Conservation (phyloP, 345 rosid genomes). For the Gossypium stocksii region DNA sequence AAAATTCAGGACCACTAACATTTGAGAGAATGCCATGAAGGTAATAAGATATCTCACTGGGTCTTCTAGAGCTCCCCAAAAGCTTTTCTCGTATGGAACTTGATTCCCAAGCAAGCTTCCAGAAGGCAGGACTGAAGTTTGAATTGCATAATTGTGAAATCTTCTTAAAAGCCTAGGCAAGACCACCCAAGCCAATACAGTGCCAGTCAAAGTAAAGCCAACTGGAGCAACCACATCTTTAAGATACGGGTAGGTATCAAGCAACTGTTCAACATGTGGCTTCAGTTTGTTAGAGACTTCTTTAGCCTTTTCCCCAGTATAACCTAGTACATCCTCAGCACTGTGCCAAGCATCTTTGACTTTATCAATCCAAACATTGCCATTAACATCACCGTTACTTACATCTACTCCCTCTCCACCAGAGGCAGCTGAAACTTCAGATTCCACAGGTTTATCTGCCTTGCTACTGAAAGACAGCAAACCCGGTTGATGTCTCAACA, state of each 20-base stretch:
- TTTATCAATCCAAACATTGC: constrained; percentile 51
- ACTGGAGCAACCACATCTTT: constrained; percentile 58
- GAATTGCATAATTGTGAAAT: constrained; percentile 57
- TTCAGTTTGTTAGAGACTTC: constrained; percentile 49
- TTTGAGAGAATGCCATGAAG: constrained; percentile 78
- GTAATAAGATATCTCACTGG: constrained; percentile 75
- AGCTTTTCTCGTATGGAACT: constrained; percentile 72
- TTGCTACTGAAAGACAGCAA: constrained; percentile 50
- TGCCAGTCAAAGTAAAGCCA: constrained; percentile 49
- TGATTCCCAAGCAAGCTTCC: constrained; percentile 31
- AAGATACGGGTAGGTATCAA: constrained; percentile 66
- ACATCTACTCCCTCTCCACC: constrained; percentile 32
- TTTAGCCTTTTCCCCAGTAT: constrained; percentile 54
- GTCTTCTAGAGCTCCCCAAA: constrained; percentile 92
- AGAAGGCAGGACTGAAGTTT: constrained; percentile 48
- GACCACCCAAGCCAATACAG: constrained; percentile 77
- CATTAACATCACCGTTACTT: constrained; percentile 26
- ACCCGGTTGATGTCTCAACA: constrained; percentile 24
- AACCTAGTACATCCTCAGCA: constrained; percentile 38
- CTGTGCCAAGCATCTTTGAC: constrained; percentile 51
- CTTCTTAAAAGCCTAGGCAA: constrained; percentile 79
- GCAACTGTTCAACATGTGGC: constrained; percentile 54
- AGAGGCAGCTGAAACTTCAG: constrained; percentile 34
- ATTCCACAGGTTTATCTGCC: constrained; percentile 26
- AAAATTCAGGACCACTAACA: constrained; percentile 39